Percentiles rank a stretch among this genome's conserved stretches.
Conservation (phyloP, 805 yeast species). For the Candida cerambycidarum region DNA sequence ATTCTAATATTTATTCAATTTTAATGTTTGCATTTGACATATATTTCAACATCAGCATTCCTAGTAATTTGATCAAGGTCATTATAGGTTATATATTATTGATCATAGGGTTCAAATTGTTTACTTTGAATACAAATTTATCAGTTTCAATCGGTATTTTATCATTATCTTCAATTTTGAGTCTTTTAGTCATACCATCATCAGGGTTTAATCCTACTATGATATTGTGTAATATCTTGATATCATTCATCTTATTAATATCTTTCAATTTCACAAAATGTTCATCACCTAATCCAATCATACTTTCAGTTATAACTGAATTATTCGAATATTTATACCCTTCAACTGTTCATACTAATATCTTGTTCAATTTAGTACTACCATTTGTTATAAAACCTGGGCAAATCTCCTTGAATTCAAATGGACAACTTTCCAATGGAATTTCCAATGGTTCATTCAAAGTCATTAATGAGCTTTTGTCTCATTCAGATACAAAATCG, state of each 20-base stretch:
- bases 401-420: not conserved
- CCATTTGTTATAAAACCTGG: conserved; percentile 4
- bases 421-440: too few species aligned
- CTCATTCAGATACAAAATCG: conserved; percentile 69
- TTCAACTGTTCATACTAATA: conserved; percentile 1
- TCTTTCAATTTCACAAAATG: conserved; percentile 3
- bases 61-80: conserved; percentile 1
- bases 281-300: not conserved
- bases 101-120: not conserved
- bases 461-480: conserved; percentile 25
- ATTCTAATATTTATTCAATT: conserved; percentile 6
- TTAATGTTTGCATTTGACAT: conserved; percentile 6
- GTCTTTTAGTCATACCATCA: not conserved
- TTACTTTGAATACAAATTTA: conserved; percentile 2
- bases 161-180: not conserved
- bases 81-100: conserved; percentile 1
- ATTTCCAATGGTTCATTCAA: not conserved
- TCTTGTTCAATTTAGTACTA: conserved; percentile 1
- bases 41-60: conserved; percentile 1
- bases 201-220: not conserved
- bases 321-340: conserved; percentile 7
- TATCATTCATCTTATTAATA: not conserved
- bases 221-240: not conserved
- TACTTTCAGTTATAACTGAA: conserved; percentile 1
- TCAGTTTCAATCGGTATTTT: not conserved